Evolutionary conservation across 2,329 filamentous ascomycete species (phyloP).

Genomic region (Colletotrichum falcatum): DNA sequence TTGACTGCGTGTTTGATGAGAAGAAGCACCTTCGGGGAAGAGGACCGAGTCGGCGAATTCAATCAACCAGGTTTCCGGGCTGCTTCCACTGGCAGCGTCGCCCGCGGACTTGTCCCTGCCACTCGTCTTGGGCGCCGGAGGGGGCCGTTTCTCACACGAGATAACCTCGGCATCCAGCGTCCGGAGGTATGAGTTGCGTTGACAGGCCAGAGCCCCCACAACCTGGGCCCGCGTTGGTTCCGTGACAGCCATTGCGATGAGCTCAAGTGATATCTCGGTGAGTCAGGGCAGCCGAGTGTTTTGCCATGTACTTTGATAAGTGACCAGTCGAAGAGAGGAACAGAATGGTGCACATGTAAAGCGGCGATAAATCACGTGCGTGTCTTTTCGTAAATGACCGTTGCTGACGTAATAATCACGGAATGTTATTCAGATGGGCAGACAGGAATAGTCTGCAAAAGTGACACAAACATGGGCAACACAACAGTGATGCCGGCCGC

Average conservation of each 20-base stretch:
- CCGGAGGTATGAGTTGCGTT: slow-evolving; percentile 46
- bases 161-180: slow-evolving; percentile 45
- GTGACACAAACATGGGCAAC: too few species aligned
- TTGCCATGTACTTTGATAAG: not conserved
- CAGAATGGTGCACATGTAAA: too few species aligned
- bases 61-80: slow-evolving; percentile 46
- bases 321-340: too few species aligned
- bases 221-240: slow-evolving; percentile 26
- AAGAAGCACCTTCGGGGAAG: slow-evolving; percentile 46
- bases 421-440: too few species aligned
- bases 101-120: slow-evolving; percentile 42
- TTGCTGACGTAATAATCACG: too few species aligned
- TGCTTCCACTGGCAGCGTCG: not conserved
- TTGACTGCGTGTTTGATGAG: not conserved
- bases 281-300: not conserved
- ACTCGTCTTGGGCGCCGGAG: slow-evolving; percentile 29
- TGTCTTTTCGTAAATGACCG: too few species aligned
- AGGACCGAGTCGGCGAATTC: slow-evolving; percentile 49
- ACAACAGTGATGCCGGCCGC: too few species aligned
- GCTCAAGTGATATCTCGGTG: not conserved
- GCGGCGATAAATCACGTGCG: too few species aligned
- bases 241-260: slow-evolving; percentile 27
- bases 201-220: slow-evolving; percentile 48
- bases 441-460: too few species aligned
- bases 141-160: slow-evolving; percentile 45